Evolutionary conservation across 2,329 filamentous ascomycete genomes (phyloP), one percentile per base, ranked within the genome.

Genomic region (Cercospora sp.): DNA sequence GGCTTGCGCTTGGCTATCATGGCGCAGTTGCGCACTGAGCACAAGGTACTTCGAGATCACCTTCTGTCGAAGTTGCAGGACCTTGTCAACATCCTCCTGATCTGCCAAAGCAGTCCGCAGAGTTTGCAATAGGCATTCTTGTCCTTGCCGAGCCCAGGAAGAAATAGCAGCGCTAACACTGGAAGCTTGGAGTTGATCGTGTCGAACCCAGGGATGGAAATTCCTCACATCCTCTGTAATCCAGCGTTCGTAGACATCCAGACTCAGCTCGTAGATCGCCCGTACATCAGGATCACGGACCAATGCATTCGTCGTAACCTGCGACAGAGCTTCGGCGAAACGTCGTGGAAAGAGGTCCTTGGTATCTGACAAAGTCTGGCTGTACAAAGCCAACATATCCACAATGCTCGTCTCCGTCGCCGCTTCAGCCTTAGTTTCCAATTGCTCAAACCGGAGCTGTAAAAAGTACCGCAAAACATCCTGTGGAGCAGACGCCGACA

Each of bases 171-270:
- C 79, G 5, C 78, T 59, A 1, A 77, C 81, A 18, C 84, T 81
- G 2, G 77, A 65, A 31, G 76, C 70, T 26, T 80, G 75, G 5
- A 85, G 73, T 72, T 95, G 91, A 72, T 94, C 92, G 73, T 96
- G 89, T 31, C 91, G 89, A 40, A 96, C 91, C 81, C 93, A 97
- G 0, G 94, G 94, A 0, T 89, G 94, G 76, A 96, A 97, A 71
- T 90, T 91, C 58, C 87, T 88, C 51, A 97, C 91, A 68, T 96
- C 92, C 7, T 93, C 89, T 18, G 91, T 86, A 70, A 95, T 91
- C 91, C 93, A 97, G 20, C 86, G 85, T 71, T 90, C 88, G 74
- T 92, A 89, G 9, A 95, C 81, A 75, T 97, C 93, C 28, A 97
- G 81, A 40, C 91, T 87, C 12, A 97, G 81, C 16, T 90, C 90